Conservation (phyloP, 2,329 filamentous ascomycete genomes). For the Colletotrichum navitas region DNA sequence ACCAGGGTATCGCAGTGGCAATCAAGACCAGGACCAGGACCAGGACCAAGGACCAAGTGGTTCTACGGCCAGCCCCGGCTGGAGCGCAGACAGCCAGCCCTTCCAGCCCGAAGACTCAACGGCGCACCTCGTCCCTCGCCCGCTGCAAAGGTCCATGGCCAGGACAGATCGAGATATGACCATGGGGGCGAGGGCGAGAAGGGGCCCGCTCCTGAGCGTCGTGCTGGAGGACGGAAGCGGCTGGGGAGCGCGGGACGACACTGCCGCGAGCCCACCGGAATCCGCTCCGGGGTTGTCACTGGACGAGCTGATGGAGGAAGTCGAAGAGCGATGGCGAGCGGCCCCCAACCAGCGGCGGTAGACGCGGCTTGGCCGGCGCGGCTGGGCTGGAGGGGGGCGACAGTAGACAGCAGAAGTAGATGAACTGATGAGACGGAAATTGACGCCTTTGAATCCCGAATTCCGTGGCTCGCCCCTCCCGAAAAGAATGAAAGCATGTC, state of each 20-base stretch:
- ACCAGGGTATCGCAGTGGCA: not conserved
- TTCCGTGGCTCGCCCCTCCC: conserved; percentile 2
- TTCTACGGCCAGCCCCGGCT: not conserved
- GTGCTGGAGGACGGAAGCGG: conserved; percentile 19
- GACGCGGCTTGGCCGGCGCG: not conserved
- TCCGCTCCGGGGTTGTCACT: conserved; percentile 18
- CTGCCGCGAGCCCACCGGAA: not conserved
- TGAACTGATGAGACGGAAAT: not conserved
- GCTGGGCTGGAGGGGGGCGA: not conserved
- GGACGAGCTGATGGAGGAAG: conserved; percentile 38
- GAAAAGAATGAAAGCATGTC: not conserved
- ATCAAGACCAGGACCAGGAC: not conserved
- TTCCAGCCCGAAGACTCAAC: not conserved
- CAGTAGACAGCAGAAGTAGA: not conserved
- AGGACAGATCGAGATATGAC: not conserved
- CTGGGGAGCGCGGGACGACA: not conserved
- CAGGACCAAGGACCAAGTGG: not conserved
- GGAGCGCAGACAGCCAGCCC: not conserved
- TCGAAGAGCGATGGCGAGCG: conserved; percentile 37
- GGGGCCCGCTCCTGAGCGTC: conserved; percentile 8
- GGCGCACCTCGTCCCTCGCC: conserved; percentile 1
- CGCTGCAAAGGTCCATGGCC: not conserved
- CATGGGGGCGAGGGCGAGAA: not conserved
- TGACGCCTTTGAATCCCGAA: not conserved
- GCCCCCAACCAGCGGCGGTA: not conserved